These are phyloP conservation scores for Tolypocladium ovalisporum DNA, from an alignment of 2,329 filamentous ascomycete species.

Conservation along the genomic window DNA sequence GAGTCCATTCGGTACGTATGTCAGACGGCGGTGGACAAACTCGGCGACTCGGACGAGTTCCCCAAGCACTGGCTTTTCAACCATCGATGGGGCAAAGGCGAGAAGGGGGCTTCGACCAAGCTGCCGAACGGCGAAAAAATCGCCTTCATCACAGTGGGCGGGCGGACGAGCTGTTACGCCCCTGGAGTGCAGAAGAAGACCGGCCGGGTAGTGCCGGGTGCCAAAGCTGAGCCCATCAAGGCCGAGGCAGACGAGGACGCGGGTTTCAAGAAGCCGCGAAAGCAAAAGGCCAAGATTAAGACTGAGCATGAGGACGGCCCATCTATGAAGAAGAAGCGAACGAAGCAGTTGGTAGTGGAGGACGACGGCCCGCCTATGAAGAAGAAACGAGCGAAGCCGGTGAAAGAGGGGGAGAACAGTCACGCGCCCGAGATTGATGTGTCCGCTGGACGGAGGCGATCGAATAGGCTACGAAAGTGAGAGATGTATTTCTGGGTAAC, in stretches of 20 bases:
- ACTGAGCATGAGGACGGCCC: conserved; percentile 12
- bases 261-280: conserved; percentile 12
- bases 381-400: conserved; percentile 11
- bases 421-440: conserved; percentile 2
- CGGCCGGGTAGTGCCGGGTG: conserved; percentile 27
- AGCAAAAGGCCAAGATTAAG: conserved; percentile 10
- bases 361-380: conserved; percentile 13
- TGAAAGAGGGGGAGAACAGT: conserved; percentile 12
- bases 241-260: conserved; percentile 8
- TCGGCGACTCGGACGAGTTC: conserved; percentile 76
- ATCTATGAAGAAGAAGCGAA: conserved; percentile 16
- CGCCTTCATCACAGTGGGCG: conserved; percentile 78
- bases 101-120: conserved; percentile 54
- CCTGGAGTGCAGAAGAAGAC: conserved; percentile 78
- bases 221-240: conserved; percentile 31
- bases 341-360: conserved; percentile 8
- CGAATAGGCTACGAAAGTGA: conserved; percentile 14
- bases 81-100: conserved; percentile 82
- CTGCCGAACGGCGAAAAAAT: conserved; percentile 81
- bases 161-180: conserved; percentile 82
- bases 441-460: conserved; percentile 13
- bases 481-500: not conserved
- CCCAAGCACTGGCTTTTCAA: conserved; percentile 83
- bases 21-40: conserved; percentile 62
- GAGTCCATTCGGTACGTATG: conserved; percentile 69